These are phyloP conservation scores for Trypanosoma vivax DNA, from an alignment of 208 protist species.

Conservation along the genomic window DNA sequence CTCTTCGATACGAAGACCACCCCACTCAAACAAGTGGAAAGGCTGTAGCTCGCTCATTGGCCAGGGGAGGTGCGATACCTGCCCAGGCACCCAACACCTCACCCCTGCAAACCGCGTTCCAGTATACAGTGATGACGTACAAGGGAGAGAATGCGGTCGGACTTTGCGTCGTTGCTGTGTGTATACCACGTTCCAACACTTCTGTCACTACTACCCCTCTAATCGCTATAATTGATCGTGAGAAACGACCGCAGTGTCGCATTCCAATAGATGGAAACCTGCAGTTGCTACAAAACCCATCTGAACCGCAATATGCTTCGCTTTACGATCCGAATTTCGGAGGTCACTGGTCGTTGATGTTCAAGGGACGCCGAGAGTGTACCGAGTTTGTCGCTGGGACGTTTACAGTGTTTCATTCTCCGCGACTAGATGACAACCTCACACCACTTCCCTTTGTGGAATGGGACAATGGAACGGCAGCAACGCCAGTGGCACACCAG, in stretches of 20 bases:
- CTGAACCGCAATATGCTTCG: conserved; percentile 30
- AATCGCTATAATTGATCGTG: conserved; percentile 23
- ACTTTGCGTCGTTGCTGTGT: conserved; percentile 42
- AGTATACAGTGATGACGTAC: conserved; percentile 44
- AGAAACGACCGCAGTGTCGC: conserved; percentile 20
- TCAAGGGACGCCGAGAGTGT: conserved; percentile 21
- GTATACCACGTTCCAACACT: conserved; percentile 24
- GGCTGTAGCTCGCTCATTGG: conserved; percentile 2
- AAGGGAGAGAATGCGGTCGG: conserved; percentile 30
- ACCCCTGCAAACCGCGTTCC: conserved; percentile 33
- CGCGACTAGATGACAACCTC: conserved; percentile 3
- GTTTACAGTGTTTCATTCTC: conserved; percentile 32
- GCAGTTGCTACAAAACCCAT: conserved; percentile 18
- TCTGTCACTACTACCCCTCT: conserved; percentile 5
- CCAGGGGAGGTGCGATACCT: neutral
- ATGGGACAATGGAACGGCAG: conserved; percentile 12
- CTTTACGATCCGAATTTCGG: conserved; percentile 24
- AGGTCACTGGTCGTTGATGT: conserved; percentile 29
- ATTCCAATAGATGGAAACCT: conserved; percentile 12
- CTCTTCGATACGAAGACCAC: conserved; percentile 14
- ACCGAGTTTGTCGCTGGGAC: conserved; percentile 37
- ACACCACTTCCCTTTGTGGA: conserved; percentile 8
- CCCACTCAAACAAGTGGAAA: neutral
- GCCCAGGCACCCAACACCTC: conserved; percentile 5
- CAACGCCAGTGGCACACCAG: neutral